Evolutionary conservation across 257 asterid species (phyloP).

Genomic region (Eucommia ulmoides): DNA sequence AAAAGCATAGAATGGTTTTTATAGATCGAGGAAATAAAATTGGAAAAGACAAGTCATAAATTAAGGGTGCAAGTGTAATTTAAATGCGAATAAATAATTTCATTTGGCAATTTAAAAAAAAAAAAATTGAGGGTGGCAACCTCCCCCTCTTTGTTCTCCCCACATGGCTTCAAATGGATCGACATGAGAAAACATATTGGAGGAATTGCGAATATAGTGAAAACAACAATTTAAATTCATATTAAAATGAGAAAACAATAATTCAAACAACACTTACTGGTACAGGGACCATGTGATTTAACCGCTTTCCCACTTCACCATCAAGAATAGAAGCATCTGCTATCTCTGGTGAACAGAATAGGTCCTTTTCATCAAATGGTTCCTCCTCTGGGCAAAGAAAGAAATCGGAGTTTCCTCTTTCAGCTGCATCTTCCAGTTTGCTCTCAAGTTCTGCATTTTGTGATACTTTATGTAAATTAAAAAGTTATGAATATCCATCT

Average conservation of each 20-base stretch:
- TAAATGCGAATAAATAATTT: too few relatives aligned
- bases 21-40: too few relatives aligned
- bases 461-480: neutral
- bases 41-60: too few relatives aligned
- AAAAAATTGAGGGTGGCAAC: too few relatives aligned
- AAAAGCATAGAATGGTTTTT: too few relatives aligned
- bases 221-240: too few relatives aligned
- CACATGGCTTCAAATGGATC: too few relatives aligned
- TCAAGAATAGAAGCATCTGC: constrained; percentile 68
- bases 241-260: neutral
- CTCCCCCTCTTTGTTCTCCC: too few relatives aligned
- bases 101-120: too few relatives aligned
- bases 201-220: too few relatives aligned
- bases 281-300: constrained; percentile 61
- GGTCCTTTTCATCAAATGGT: constrained; percentile 14
- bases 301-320: constrained; percentile 76
- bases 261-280: constrained; percentile 46
- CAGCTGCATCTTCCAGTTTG: constrained; percentile 24
- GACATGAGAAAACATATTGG: too few relatives aligned
- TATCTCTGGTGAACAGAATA: constrained; percentile 37
- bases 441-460: constrained; percentile 19
- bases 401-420: constrained; percentile 11
- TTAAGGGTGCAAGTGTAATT: too few relatives aligned
- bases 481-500: neutral
- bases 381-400: constrained; percentile 19